Evolutionary conservation across 768 basidiomycete species (phyloP), one percentile per base, ranked within the genome.

Genomic region (Plicaturopsis crispa): DNA sequence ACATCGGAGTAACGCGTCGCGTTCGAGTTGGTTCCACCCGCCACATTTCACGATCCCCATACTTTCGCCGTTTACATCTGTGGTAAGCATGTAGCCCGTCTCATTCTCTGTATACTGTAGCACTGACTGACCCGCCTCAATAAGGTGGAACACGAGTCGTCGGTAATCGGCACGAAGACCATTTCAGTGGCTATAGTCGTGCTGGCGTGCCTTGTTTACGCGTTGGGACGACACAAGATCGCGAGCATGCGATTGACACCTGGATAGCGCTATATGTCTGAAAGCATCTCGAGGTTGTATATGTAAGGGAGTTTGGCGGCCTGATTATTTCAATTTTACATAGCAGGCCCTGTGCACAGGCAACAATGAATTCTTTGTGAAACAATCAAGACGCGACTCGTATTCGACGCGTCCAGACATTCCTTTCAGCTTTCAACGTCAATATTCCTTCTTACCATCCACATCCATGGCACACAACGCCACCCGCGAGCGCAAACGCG

Each of bases 61-160:
- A 3, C 54, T 87, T 13, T 87, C 84, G 0, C 84, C 84, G 0
- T 87, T 86, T 48, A 73, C 82, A 2, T 84, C 82, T 7, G 84
- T 86, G 52, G 84, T 86, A 42, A 40, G 73, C 62, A 2, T 37
- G 17, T 20, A 20, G 21, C n/a, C 10, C 24, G 12, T 39, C 22
- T 7, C n/a, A n/a, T n/a, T n/a, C n/a, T n/a, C n/a, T 17, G 17
- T 33, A 23, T 21, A 16, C 7, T 5, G 34, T 26, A 19, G 17
- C 17, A 3, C 19, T 31, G 23, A 21, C 16, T 45, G 13, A 21
- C 8, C 18, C 24, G 6, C 22, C 28, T 18, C 30, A 16, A n/a
- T 21, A n/a, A 87, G 84, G 72, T 83, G n/a, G 84, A 87, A 47
- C 72, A 84, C 33, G 84, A 87, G 55, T 73, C 74, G 0, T 82